Evolutionary conservation across 352 stramenopile species (phyloP), one percentile per base, ranked within the genome.

Genomic region (Phytophthora idaei): DNA sequence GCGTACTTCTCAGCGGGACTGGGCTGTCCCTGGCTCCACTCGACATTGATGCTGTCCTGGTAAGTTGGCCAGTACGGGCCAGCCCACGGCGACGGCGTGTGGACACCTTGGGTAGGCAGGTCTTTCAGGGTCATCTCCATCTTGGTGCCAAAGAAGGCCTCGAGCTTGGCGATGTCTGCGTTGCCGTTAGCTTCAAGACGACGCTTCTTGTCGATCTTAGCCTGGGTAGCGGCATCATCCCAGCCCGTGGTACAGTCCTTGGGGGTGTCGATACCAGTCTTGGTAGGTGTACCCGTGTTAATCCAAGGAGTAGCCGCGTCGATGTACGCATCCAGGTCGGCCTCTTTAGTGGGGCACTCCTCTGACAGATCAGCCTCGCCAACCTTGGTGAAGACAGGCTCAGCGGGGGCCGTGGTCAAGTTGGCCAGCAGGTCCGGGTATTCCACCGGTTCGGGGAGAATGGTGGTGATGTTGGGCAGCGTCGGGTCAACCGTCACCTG

Each of bases 21-120:
- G 2, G 60, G 37, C n/a, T 76, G 34, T 15, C 59, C 48, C 6
- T 62, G n/a, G 39, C 37, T 67, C 80, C 78, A 83, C 5, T 55
- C 45, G 42, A 73, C 61, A 67, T 90, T 90, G 72, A 90, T 90
- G 48, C 81, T 77, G 69, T 90, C 81, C 42, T 78, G 61, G 69
- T 83, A 90, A 44, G 69, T 68, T 5, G 81, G 75, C 77, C 78
- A 90, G 75, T 88, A 88, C 7, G 64, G 64, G 2, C 54, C 66
- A 37, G 66, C 31, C 66, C 66, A 74, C n/a, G 66, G 66, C 27
- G 70, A 57, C 4, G 65, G 59, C 1, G 14, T 52, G 47, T 65
- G 59, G n/a, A 71, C 57, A 29, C 50, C 58, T 0, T 14, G 1
- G 0, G 64, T 64, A 1, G 65, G 59, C 0, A 77, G 64, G 11